These are phyloP conservation scores for Nicotiana otophora DNA, from an alignment of 257 asterid genomes.

Conservation along the genomic window DNA sequence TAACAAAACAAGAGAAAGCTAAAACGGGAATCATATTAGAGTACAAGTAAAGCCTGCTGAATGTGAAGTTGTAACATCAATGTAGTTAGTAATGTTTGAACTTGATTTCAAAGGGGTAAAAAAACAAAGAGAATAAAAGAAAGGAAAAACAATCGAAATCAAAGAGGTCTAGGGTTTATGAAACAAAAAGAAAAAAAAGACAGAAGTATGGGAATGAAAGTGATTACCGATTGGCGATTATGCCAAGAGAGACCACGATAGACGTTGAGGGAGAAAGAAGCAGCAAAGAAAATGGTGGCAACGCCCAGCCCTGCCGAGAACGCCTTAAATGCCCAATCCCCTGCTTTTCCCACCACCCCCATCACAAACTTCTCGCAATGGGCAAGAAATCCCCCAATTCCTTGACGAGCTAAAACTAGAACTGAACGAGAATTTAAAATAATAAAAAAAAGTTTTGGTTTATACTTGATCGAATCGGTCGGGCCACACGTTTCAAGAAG, in stretches of 20 bases:
- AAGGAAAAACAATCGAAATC: not conserved
- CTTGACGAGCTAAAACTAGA: too few relatives aligned
- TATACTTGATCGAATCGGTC: too few relatives aligned
- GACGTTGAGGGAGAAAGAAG: slow-evolving; percentile 68
- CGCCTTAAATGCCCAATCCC: slow-evolving; percentile 71
- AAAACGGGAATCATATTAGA: not conserved
- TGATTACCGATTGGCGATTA: slow-evolving; percentile 52
- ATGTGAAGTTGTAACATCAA: not conserved
- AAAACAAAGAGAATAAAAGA: not conserved
- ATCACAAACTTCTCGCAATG: not conserved
- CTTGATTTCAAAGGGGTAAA: not conserved
- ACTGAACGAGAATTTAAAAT: too few relatives aligned
- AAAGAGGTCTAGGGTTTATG: not conserved
- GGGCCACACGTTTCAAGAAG: too few relatives aligned
- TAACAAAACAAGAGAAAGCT: not conserved
- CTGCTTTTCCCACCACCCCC: slow-evolving; percentile 39
- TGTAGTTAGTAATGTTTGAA: not conserved
- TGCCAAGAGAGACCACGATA: slow-evolving; percentile 95
- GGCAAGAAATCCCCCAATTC: too few relatives aligned
- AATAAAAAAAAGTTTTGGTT: too few relatives aligned
- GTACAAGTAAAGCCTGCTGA: not conserved
- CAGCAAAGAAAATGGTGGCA: slow-evolving; percentile 67
- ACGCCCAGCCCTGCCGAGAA: slow-evolving; percentile 74
- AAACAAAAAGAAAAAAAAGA: not conserved
- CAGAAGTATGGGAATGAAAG: not conserved